Evolutionary conservation across 1,284 basidiomycete genomes (phyloP).

Genomic region (Amylostereum areolatum): DNA sequence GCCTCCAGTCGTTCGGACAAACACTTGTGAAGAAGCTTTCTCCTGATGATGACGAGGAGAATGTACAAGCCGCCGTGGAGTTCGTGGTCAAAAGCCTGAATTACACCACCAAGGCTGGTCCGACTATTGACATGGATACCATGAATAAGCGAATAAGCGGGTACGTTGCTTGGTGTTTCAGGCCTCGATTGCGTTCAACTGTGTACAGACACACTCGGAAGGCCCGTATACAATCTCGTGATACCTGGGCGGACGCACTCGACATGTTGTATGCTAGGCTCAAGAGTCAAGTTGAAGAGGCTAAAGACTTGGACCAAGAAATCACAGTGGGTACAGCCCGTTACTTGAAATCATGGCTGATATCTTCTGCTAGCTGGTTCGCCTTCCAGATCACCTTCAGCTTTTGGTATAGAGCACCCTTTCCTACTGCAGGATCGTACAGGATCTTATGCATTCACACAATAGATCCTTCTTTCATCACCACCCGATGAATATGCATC

Average conservation of each 20-base stretch:
- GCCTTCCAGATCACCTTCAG: conserved; percentile 63
- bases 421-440: not conserved
- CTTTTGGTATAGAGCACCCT: conserved; percentile 46
- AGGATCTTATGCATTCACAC: conserved; percentile 2
- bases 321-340: conserved; percentile 43
- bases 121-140: conserved; percentile 45
- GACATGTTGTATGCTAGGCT: conserved; percentile 43
- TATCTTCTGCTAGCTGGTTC: conserved; percentile 36
- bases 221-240: conserved; percentile 59
- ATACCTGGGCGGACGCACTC: conserved; percentile 54
- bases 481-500: conserved; percentile 43
- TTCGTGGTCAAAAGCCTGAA: conserved; percentile 45
- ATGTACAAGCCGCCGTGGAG: conserved; percentile 46
- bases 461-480: conserved; percentile 50
- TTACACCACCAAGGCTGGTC: conserved; percentile 45
- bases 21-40: conserved; percentile 50
- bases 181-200: conserved; percentile 5
- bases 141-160: conserved; percentile 54
- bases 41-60: conserved; percentile 33
- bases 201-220: conserved; percentile 51
- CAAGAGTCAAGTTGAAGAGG: conserved; percentile 39
- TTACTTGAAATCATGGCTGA: conserved; percentile 4
- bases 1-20: conserved; percentile 49
- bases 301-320: conserved; percentile 56
- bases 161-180: conserved; percentile 27